Conservation (phyloP, 805 yeast genomes). For the Yamadazyma philogaea region DNA sequence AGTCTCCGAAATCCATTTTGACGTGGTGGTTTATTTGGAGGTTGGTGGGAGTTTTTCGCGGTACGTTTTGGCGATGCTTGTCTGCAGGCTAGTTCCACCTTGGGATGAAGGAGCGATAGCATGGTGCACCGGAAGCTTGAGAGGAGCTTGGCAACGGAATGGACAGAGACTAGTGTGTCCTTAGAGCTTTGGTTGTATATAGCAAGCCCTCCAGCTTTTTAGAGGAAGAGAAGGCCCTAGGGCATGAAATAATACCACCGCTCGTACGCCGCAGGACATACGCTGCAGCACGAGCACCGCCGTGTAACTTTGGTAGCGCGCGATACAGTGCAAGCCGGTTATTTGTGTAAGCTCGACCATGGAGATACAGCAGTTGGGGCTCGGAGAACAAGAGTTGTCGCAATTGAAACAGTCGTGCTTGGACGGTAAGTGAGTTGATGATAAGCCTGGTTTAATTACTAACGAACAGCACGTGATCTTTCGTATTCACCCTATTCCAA, state of each 20-base stretch:
- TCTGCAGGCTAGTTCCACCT: too few relatives aligned
- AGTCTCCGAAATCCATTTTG: conserved; percentile 40
- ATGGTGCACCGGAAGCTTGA: too few relatives aligned
- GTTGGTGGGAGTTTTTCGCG: not conserved
- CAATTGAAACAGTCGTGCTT: conserved; percentile 5
- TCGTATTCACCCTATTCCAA: conserved; percentile 49
- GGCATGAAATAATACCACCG: too few relatives aligned
- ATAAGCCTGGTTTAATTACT: conserved; percentile 10
- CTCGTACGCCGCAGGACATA: not conserved
- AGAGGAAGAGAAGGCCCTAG: too few relatives aligned
- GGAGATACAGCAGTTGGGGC: conserved; percentile 1
- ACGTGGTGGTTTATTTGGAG: not conserved
- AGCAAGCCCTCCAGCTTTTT: too few relatives aligned
- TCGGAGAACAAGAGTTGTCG: not conserved
- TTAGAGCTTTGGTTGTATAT: too few relatives aligned
- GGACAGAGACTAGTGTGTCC: too few relatives aligned
- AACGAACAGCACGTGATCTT: conserved; percentile 42
- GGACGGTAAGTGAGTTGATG: conserved; percentile 7
- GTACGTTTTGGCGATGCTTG: not conserved
- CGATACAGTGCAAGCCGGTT: too few relatives aligned
- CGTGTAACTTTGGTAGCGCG: not conserved
- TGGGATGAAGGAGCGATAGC: too few relatives aligned
- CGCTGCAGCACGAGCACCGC: not conserved
- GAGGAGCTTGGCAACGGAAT: too few relatives aligned
- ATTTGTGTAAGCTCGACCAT: not conserved